Evolutionary conservation across 2,329 filamentous ascomycete species (phyloP), one percentile per base, ranked within the genome.

Genomic region (Trichoderma sp.): DNA sequence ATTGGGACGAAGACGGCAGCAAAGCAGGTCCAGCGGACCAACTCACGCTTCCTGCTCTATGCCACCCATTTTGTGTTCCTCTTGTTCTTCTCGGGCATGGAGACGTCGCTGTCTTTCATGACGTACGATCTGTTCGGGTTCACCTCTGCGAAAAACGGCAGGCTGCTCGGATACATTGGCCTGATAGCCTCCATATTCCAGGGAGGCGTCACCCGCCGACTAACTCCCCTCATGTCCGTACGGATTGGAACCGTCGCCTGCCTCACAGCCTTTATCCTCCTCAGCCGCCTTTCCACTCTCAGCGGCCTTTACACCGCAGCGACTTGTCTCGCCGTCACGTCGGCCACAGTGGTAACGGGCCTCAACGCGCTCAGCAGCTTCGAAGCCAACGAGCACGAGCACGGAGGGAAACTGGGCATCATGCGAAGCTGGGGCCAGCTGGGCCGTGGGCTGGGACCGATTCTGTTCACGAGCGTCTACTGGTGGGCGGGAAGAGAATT

Each of bases 1-100:
- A 34, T 69, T 59, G 57, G 68, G 59, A 48, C 72, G 51, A 68
- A 71, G 44, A 67, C 69, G 64, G 43, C 74, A 65, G 64, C 69
- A 12, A 71, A 71, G 59, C 69, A 69, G 24, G 66, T 76, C 26
- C 78, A 79, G 71, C 83, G 90, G 65, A 96, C 92, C 3, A 98
- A 98, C 78, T 92, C 90, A 3, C 92, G 95, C 70, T 79, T 86
- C 34, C 76, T 96, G 14, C 87, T 99, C 54, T 97, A 97, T 75
- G 79, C 89, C 1, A 88, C 92, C 0, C 95, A 99, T 77, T 90
- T 98, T 73, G 80, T 89, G 54, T 99, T 99, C 77, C 88, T 99
- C 66, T 87, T 99, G 14, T 97, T 97, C 78, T 99, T 99, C 79
- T 97, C 92, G 2, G 95, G 95, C 67, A 94, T 99, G 90, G 95